phyloP scores from a whole-genome alignment of 257 asterid species.

The Euphrasia confusa region DNA sequence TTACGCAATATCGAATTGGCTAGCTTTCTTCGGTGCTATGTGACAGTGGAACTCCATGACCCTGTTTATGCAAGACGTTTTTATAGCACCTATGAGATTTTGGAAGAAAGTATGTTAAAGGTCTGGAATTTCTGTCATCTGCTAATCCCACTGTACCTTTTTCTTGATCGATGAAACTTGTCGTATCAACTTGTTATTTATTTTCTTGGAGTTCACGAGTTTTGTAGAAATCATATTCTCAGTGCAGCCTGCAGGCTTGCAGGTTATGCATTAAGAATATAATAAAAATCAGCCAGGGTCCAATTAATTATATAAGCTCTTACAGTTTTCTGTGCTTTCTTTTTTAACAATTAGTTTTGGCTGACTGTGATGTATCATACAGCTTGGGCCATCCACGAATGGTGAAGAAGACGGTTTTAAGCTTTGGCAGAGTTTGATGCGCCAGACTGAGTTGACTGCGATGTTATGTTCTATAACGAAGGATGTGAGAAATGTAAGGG shows the following conservation, averaged over 20 bases:
- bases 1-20: slow-evolving; percentile 85
- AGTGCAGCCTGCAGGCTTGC: no score
- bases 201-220: no score
- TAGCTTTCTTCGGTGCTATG: slow-evolving; percentile 98
- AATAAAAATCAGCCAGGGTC: slow-evolving; percentile 14
- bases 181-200: no score
- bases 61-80: slow-evolving; percentile 89
- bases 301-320: background rate
- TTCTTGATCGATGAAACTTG: no score
- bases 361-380: slow-evolving; percentile 31
- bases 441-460: slow-evolving; percentile 93
- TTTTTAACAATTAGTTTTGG: slow-evolving; percentile 14
- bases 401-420: slow-evolving; percentile 81
- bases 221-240: no score
- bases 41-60: slow-evolving; percentile 97
- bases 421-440: slow-evolving; percentile 97
- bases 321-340: background rate
- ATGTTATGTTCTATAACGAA: slow-evolving; percentile 90
- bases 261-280: no score
- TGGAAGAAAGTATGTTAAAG: slow-evolving; percentile 92
- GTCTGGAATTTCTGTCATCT: slow-evolving; percentile 34
- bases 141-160: background rate
- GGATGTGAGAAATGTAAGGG: slow-evolving; percentile 88
- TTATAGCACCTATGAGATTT: slow-evolving; percentile 76
- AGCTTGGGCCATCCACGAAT: slow-evolving; percentile 61